A percentile compares a stretch with the other conserved stretches of the same genome.
phyloP scores from a whole-genome alignment of 1,139 yeast species.

The Kurtzmaniella natalensis region DNA sequence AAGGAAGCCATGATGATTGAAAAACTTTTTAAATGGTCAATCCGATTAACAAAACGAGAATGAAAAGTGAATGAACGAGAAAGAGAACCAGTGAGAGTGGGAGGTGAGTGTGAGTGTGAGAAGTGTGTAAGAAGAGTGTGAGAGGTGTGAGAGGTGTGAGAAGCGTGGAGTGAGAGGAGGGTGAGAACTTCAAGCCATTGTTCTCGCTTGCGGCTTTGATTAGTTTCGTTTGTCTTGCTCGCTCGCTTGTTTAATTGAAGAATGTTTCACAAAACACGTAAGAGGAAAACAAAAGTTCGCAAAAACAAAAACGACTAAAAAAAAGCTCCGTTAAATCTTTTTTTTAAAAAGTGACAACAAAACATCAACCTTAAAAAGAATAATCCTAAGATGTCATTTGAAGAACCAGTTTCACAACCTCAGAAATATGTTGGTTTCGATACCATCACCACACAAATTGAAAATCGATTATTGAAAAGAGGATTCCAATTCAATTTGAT shows the following conservation, averaged over 20 bases:
- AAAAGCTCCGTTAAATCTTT: too few species aligned
- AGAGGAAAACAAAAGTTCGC: constrained; percentile 1
- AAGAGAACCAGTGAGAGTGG: neutral
- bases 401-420: constrained; percentile 24
- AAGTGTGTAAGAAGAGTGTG: neutral
- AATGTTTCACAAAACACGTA: constrained; percentile 8
- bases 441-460: constrained; percentile 93
- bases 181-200: neutral
- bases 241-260: constrained; percentile 1
- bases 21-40: too few species aligned
- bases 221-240: neutral
- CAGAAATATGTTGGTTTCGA: constrained; percentile 86
- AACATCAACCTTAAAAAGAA: neutral
- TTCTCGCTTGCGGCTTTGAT: neutral
- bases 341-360: constrained; percentile 7
- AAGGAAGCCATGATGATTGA: constrained; percentile 3
- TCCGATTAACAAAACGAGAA: neutral
- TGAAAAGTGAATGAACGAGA: neutral
- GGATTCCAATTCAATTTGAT: constrained; percentile 93
- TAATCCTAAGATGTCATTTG: constrained; percentile 12
- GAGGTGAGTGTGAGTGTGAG: neutral
- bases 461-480: constrained; percentile 82
- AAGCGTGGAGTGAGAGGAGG: neutral
- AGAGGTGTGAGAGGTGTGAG: neutral
- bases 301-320: constrained; percentile 1